Percentiles rank a stretch among this genome's conserved stretches.
Conservation (phyloP, 768 basidiomycete species). For the Coprinopsis strossmayeri region DNA sequence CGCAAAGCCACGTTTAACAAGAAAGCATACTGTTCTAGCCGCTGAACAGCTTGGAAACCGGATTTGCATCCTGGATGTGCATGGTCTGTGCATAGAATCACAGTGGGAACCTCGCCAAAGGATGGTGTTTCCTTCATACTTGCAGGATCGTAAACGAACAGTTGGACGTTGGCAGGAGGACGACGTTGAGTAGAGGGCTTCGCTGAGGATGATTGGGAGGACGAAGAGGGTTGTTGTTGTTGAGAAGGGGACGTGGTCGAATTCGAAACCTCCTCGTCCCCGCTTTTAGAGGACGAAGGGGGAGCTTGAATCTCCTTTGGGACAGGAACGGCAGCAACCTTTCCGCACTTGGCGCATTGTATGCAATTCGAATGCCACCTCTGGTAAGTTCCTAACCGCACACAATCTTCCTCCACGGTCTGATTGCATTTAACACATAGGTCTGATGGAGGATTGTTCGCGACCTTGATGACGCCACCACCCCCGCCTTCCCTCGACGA, state of each 20-base stretch:
- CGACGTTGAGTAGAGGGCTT: conserved; percentile 63
- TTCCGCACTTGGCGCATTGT: conserved; percentile 78
- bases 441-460: conserved; percentile 79
- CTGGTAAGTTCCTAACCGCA: conserved; percentile 90
- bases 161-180: conserved; percentile 72
- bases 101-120: conserved; percentile 67
- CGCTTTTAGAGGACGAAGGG: conserved; percentile 35
- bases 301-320: conserved; percentile 38
- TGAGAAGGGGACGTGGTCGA: conserved; percentile 10
- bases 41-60: conserved; percentile 88
- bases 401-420: conserved; percentile 97
- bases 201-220: conserved; percentile 23
- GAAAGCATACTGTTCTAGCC: conserved; percentile 97
- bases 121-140: conserved; percentile 60
- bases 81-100: conserved; percentile 76
- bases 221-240: conserved; percentile 1
- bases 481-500: conserved; percentile 23
- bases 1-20: conserved; percentile 91
- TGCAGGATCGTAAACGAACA: conserved; percentile 74
- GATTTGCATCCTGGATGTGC: conserved; percentile 55
- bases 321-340: conserved; percentile 56
- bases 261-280: conserved; percentile 32
- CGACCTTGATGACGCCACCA: conserved; percentile 41
- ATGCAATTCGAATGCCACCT: conserved; percentile 96
- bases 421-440: conserved; percentile 82